A percentile compares a stretch with the other conserved stretches of the same genome.
phyloP scores from a whole-genome alignment of 495 filamentous ascomycete genomes.

The Aspergillus sclerotioniger region DNA sequence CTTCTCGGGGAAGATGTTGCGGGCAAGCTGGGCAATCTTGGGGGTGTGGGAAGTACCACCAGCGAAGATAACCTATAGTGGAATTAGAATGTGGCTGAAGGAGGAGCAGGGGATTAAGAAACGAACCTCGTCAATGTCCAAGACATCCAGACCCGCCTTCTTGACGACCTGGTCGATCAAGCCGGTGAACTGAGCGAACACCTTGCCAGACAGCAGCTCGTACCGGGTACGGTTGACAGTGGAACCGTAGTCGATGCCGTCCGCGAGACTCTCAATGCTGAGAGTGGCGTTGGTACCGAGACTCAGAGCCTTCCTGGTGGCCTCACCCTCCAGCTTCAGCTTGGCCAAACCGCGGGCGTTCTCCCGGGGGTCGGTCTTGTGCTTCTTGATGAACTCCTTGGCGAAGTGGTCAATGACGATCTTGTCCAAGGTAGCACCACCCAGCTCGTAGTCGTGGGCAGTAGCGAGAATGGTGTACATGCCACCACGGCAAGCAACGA shows the following conservation, averaged over 20 bases:
- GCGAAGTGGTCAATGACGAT: constrained; percentile 93
- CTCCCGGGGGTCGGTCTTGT: constrained; percentile 82
- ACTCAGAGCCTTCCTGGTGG: constrained; percentile 83
- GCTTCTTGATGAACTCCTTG: constrained; percentile 96
- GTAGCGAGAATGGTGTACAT: constrained; percentile 96
- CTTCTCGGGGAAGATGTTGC: constrained; percentile 73
- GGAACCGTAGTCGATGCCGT: constrained; percentile 85
- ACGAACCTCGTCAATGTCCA: constrained; percentile 82
- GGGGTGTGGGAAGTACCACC: constrained; percentile 93
- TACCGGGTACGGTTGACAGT: constrained; percentile 92
- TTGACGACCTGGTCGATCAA: constrained; percentile 80
- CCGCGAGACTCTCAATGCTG: constrained; percentile 82
- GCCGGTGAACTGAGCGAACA: constrained; percentile 81
- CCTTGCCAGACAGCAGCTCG: constrained; percentile 80
- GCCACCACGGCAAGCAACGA: constrained; percentile 85
- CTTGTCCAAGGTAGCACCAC: constrained; percentile 78
- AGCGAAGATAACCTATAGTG: constrained; percentile 71
- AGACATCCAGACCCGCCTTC: constrained; percentile 87
- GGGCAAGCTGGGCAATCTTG: constrained; percentile 75
- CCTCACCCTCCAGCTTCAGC: constrained; percentile 86
- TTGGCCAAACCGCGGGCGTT: constrained; percentile 82
- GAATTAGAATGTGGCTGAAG: not conserved
- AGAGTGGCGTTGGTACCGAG: constrained; percentile 84
- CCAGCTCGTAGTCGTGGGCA: constrained; percentile 89
- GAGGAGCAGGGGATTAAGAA: not conserved